Evolutionary conservation across 768 basidiomycete genomes (phyloP), one percentile per base, ranked within the genome.

Genomic region (Dioszegia aurantiaca): DNA sequence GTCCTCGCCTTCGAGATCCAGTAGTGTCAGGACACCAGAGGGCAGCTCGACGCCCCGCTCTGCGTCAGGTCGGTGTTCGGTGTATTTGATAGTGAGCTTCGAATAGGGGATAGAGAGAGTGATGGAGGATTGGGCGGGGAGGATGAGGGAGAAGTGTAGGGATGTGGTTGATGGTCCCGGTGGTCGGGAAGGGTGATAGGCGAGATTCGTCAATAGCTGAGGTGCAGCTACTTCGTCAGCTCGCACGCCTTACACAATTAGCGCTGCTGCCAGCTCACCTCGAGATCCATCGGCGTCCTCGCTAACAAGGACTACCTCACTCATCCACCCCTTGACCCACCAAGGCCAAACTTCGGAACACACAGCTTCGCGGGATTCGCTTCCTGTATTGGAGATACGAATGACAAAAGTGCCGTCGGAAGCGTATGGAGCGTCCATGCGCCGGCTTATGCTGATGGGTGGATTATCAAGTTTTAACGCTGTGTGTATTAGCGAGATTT

Each of bases 301-400:
- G 12, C 85, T 72, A 23, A 77, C 72, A 0, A 84, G 77, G 19
- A 78, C 74, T 51, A 94, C 77, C 6, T 91, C 91, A 77, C 90
- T 87, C 62, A 94, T 79, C 79, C 88, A 91, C 46, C 89, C 86
- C 58, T 90, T 87, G 36, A 97, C 80, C 68, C 91, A 85, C 85
- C 92, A 94, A 3, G 94, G 95, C 82, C 93, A 86, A 1, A 87
- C 88, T 77, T 98, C 95, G 42, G 92, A 82, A 75, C 93, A 95
- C 9, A 86, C 74, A 0, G 86, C 80, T 19, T 79, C 74, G 21
- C 84, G 63, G 1, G 80, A 63, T 4, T 77, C 70, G 19, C 77
- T 62, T 37, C 78, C 78, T 60, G 83, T 80, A 69, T 94, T 95
- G 5, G 71, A 80, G 51, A 97, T 74, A 23, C 81, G 79, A 12